Evolutionary conservation across 2,329 filamentous ascomycete genomes (phyloP).

Genomic region (Westerdykella sp.): DNA sequence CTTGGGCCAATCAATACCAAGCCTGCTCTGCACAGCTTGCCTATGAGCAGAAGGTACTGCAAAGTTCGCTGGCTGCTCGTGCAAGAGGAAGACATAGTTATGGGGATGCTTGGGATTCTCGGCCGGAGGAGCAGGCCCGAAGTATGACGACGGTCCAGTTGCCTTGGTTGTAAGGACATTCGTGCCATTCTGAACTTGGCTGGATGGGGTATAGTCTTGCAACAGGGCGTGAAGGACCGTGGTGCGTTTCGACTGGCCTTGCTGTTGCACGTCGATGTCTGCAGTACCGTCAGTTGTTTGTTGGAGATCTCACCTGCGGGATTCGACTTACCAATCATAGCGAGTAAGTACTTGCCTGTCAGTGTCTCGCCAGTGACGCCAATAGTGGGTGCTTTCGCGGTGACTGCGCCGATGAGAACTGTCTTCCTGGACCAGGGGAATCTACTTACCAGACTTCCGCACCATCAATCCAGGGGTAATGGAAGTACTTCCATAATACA

Average conservation of each 20-base stretch:
- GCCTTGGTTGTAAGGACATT: slow-evolving; percentile 21
- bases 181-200: slow-evolving; percentile 19
- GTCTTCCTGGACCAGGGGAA: neutral
- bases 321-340: slow-evolving; percentile 21
- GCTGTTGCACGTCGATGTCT: slow-evolving; percentile 8
- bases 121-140: slow-evolving; percentile 26
- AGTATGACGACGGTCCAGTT: slow-evolving; percentile 24
- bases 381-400: slow-evolving; percentile 16
- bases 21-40: slow-evolving; percentile 6
- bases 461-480: slow-evolving; percentile 24
- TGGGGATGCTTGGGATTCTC: slow-evolving; percentile 24
- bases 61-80: slow-evolving; percentile 22
- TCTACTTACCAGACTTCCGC: slow-evolving; percentile 21
- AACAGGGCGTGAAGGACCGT: slow-evolving; percentile 28
- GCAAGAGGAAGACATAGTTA: slow-evolving; percentile 28
- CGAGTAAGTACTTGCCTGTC: slow-evolving; percentile 23
- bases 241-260: slow-evolving; percentile 6
- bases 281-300: slow-evolving; percentile 1
- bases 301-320: neutral
- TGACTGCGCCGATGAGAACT: slow-evolving; percentile 7
- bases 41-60: slow-evolving; percentile 7
- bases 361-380: slow-evolving; percentile 19
- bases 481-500: slow-evolving; percentile 25
- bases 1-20: slow-evolving; percentile 8
- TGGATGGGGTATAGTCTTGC: slow-evolving; percentile 19